Conservation (phyloP, 108 stramenopile species). For the Chaetoceros tenuissimus region DNA sequence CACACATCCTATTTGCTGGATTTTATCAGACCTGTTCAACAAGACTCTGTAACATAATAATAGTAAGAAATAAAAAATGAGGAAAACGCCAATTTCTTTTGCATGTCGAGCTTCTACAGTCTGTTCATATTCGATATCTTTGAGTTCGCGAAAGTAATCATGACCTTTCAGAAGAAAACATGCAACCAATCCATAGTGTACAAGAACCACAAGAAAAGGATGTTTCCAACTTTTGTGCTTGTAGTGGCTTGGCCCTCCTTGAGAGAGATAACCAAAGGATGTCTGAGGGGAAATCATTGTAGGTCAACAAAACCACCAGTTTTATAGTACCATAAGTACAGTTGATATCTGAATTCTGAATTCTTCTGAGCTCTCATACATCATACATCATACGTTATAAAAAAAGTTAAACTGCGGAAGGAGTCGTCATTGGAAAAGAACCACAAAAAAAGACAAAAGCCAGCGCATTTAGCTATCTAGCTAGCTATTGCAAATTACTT, state of each 20-base stretch:
- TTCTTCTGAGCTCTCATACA: not conserved
- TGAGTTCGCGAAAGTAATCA: too few species aligned
- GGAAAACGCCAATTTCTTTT: not conserved
- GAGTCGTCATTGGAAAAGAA: too few species aligned
- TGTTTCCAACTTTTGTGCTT: constrained; percentile 44
- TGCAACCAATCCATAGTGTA: constrained; percentile 44
- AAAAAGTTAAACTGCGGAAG: not conserved
- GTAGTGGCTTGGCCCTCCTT: constrained; percentile 29
- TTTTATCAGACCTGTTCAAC: constrained; percentile 3
- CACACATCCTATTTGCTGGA: constrained; percentile 9
- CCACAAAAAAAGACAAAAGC: too few species aligned
- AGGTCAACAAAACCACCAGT: not conserved
- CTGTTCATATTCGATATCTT: too few species aligned
- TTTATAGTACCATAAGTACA: not conserved
- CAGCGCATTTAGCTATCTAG: too few species aligned
- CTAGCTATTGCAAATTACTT: too few species aligned
- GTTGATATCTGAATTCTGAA: not conserved
- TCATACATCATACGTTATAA: not conserved
- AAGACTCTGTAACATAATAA: not conserved
- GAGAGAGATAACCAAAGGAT: constrained; percentile 26
- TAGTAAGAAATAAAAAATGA: not conserved
- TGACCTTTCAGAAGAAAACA: constrained; percentile 23
- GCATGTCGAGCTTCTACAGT: too few species aligned
- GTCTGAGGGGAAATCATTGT: not conserved
- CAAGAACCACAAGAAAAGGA: constrained; percentile 39